Conservation (phyloP, 371 early-diverging fungal species). For the Lichtheimia ornata region DNA sequence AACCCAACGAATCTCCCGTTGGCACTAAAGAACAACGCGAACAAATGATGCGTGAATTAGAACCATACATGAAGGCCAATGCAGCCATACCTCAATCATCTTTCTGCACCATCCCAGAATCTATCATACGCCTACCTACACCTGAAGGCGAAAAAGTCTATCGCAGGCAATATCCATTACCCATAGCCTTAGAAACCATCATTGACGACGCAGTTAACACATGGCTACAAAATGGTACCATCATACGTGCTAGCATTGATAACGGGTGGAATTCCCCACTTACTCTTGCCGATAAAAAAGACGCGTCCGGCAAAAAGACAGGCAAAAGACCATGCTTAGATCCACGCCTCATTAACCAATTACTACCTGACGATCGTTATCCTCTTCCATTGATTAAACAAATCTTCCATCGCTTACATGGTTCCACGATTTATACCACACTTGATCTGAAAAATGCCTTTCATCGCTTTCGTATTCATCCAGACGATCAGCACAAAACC, state of each 20-base stretch:
- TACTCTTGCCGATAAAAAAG: background rate
- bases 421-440: slow-evolving; percentile 10
- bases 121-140: background rate
- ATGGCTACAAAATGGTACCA: background rate
- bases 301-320: background rate
- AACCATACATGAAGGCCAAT: too few relatives aligned
- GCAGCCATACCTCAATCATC: background rate
- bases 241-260: background rate
- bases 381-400: slow-evolving; percentile 7
- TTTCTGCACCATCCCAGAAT: background rate
- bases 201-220: background rate
- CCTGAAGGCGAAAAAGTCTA: background rate
- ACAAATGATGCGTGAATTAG: too few relatives aligned
- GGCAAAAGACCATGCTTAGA: slow-evolving; percentile 13
- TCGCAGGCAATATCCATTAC: background rate
- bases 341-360: background rate
- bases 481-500: slow-evolving; percentile 14
- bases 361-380: slow-evolving; percentile 4
- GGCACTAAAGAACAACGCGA: too few relatives aligned
- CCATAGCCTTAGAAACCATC: background rate
- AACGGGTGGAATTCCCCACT: background rate
- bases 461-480: slow-evolving; percentile 20
- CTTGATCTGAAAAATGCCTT: slow-evolving; percentile 24
- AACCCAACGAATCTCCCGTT: too few relatives aligned
- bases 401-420: background rate